phyloP scores from a whole-genome alignment of 2,329 filamentous ascomycete genomes.

The Beauveria sp. region DNA sequence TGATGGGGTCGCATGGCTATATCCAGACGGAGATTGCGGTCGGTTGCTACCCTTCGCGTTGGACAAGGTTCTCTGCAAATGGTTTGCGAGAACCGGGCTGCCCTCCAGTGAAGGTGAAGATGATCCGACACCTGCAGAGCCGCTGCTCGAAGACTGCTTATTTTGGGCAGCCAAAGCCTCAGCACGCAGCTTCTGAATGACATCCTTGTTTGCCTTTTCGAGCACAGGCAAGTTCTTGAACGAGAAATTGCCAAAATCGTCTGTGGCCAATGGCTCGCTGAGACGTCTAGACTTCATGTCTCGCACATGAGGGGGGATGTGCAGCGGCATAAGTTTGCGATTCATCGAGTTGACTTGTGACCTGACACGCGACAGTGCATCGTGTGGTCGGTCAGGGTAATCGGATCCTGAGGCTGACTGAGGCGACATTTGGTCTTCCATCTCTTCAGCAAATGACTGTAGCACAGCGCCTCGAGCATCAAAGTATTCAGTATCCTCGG shows the following conservation, averaged over 20 bases:
- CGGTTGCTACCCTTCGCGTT: constrained; percentile 67
- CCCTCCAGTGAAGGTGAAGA: constrained; percentile 69
- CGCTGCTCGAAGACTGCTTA: constrained; percentile 40
- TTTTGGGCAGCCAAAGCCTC: constrained; percentile 70
- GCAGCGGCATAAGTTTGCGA: constrained; percentile 85
- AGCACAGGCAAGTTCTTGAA: constrained; percentile 97
- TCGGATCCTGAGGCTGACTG: constrained; percentile 64
- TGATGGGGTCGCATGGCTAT: constrained; percentile 75
- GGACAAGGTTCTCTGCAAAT: constrained; percentile 74
- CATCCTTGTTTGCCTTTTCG: constrained; percentile 97
- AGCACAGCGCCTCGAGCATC: constrained; percentile 85
- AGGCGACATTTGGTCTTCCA: constrained; percentile 80
- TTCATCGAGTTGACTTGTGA: constrained; percentile 82
- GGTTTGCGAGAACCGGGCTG: constrained; percentile 73
- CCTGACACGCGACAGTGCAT: constrained; percentile 83
- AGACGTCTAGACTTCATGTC: constrained; percentile 81
- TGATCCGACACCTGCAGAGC: constrained; percentile 38
- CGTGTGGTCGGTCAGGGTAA: constrained; percentile 83
- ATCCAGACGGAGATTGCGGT: constrained; percentile 76
- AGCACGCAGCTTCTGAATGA: constrained; percentile 89
- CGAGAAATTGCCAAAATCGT: constrained; percentile 93
- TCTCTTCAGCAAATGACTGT: constrained; percentile 86
- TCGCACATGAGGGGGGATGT: constrained; percentile 92
- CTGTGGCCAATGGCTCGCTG: constrained; percentile 79
- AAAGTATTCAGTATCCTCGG: constrained; percentile 97